These are phyloP conservation scores for Arxiozyma telluris DNA, from an alignment of 1,139 yeast genomes.

Conservation along the genomic window DNA sequence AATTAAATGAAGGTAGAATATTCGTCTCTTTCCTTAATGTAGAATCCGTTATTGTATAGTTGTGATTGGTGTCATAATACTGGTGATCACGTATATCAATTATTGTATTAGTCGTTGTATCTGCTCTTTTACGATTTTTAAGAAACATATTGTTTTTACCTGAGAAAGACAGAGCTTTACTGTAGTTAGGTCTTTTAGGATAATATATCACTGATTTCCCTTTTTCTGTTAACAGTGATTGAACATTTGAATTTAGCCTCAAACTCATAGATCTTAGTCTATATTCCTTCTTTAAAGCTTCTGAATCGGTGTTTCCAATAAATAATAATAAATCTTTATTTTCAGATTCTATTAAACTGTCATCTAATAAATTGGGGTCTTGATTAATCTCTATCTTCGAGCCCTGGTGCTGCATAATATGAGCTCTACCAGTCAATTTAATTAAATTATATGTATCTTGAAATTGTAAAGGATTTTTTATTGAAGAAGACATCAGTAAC, in stretches of 20 bases:
- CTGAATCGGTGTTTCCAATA: constrained; percentile 2
- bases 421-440: constrained; percentile 2
- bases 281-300: neutral
- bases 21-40: neutral
- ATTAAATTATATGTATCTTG: constrained; percentile 13
- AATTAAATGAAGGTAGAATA: neutral
- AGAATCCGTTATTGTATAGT: neutral
- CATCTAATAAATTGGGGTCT: constrained; percentile 12
- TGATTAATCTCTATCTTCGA: neutral
- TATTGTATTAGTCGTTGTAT: neutral
- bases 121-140: neutral
- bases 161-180: neutral
- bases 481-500: constrained; percentile 37
- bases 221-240: neutral
- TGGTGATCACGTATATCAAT: neutral
- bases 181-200: neutral
- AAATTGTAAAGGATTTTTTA: constrained; percentile 26
- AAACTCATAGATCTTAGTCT: constrained; percentile 8
- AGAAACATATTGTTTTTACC: neutral
- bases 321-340: constrained; percentile 11
- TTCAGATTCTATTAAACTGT: constrained; percentile 17
- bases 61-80: neutral
- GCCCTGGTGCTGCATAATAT: neutral
- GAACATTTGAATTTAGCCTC: constrained; percentile 1
- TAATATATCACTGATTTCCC: neutral